Evolutionary conservation across 495 filamentous ascomycete species (phyloP).

Genomic region (Podospora anserina): DNA sequence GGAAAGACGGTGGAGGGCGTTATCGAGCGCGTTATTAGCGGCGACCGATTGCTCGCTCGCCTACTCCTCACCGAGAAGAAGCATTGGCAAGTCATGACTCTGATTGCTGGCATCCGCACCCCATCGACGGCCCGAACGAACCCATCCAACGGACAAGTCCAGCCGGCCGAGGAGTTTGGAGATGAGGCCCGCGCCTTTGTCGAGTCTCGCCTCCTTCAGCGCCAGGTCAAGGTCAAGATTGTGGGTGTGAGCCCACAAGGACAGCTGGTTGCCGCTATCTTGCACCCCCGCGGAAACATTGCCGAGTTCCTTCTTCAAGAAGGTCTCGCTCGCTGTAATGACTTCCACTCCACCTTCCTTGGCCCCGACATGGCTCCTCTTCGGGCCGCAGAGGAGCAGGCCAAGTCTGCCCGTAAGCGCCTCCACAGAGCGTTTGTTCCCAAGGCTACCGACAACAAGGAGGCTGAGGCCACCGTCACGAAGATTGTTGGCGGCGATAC

Average conservation of each 20-base stretch:
- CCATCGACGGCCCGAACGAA: slow-evolving; percentile 80
- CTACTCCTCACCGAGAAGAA: slow-evolving; percentile 70
- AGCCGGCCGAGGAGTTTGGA: slow-evolving; percentile 81
- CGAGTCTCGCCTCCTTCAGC: slow-evolving; percentile 78
- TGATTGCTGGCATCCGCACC: slow-evolving; percentile 85
- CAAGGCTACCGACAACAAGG: slow-evolving; percentile 53
- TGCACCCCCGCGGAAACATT: slow-evolving; percentile 88
- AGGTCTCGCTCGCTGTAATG: slow-evolving; percentile 85
- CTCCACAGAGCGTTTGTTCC: slow-evolving; percentile 75
- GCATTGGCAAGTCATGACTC: slow-evolving; percentile 76
- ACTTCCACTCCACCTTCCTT: slow-evolving; percentile 88
- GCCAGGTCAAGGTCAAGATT: slow-evolving; percentile 73
- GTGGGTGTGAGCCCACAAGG: slow-evolving; percentile 84
- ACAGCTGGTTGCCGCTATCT: slow-evolving; percentile 73
- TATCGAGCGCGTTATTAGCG: slow-evolving; percentile 85
- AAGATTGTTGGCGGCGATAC: slow-evolving; percentile 88
- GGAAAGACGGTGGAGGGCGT: slow-evolving; percentile 68
- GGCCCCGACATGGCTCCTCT: slow-evolving; percentile 80
- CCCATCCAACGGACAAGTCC: slow-evolving; percentile 68
- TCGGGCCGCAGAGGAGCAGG: slow-evolving; percentile 81
- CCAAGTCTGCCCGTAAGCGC: slow-evolving; percentile 68
- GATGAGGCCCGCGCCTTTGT: slow-evolving; percentile 83
- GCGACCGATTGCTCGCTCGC: slow-evolving; percentile 84
- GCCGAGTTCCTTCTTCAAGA: slow-evolving; percentile 81
- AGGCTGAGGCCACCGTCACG: slow-evolving; percentile 74